Evolutionary conservation across 2,329 filamentous ascomycete genomes (phyloP), one percentile per base, ranked within the genome.

Genomic region (Bipolaris zeicola): DNA sequence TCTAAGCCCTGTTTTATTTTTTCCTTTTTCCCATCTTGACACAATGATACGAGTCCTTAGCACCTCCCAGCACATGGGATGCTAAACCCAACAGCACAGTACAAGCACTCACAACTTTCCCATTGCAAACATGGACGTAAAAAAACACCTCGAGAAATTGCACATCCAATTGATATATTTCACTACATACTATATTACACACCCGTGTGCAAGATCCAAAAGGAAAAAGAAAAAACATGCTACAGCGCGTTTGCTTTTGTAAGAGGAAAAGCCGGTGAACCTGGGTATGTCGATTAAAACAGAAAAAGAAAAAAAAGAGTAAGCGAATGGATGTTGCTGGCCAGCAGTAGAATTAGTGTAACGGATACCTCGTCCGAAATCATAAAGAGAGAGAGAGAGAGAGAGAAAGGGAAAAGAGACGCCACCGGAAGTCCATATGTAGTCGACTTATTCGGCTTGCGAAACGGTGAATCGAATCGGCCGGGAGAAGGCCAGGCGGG

Each of bases 201-300:
- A 31, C 28, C 28, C 28, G 28, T 31, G 10, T 31, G 28, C 10
- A 31, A 5, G 28, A 31, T 31, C 1, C 28, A 13, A 16, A 18
- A 10, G 13, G 28, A 43, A 13, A 8, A 33, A 50, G 16, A 50
- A 24, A 36, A 1, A 26, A 50, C 16, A 18, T 14, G 31, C 5
- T 28, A 11, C n/a, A 22, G 14, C 28, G 43, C 28, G 13, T 28
- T 43, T 44, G 22, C 22, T 31, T 24, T 31, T 26, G n/a, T 28
- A 31, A 26, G 7, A 26, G 41, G 6, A n/a, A 31, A 31, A 31
- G 28, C 28, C 10, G 22, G 28, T 24, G 4, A 16, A 44, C 24
- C 41, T 44, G 41, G 52, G 52, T 55, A 50, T 54, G 38, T 38
- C 22, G 41, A 38, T 10, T 16, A 38, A n/a, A 6, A 8, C 16